phyloP scores from a whole-genome alignment of 345 rosid genomes.

The Eucalyptus erythrocorys region DNA sequence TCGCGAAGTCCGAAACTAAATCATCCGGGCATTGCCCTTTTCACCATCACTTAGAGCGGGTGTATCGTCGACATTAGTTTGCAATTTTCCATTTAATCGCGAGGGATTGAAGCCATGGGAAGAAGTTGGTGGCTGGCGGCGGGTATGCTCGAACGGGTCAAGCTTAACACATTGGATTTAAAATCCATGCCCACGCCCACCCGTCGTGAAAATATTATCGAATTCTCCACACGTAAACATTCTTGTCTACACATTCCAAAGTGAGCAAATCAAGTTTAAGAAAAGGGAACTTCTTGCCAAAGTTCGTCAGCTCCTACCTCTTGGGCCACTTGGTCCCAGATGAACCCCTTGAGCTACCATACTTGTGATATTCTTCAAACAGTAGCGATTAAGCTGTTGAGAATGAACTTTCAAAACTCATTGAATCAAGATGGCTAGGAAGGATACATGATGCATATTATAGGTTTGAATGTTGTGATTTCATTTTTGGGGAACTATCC shows the following conservation, averaged over 20 bases:
- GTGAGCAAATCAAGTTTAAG: background rate
- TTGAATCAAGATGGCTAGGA: background rate
- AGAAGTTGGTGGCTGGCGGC: background rate
- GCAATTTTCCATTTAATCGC: background rate
- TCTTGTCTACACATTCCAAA: background rate
- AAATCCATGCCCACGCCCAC: background rate
- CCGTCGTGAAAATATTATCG: background rate
- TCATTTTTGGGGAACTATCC: background rate
- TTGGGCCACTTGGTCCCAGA: background rate
- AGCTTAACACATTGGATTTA: background rate
- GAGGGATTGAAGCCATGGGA: background rate
- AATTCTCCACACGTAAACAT: background rate
- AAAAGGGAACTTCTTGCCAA: background rate
- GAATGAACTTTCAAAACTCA: background rate
- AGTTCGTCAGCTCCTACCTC: background rate
- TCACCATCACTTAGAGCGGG: background rate
- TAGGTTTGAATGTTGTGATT: background rate
- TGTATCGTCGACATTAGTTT: too few species aligned
- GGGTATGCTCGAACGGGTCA: too few species aligned
- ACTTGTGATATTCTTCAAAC: background rate
- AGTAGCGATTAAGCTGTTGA: background rate
- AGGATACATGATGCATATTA: background rate
- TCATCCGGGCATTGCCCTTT: background rate
- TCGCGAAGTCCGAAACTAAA: background rate
- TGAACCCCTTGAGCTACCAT: rapidly evolving